phyloP scores from a whole-genome alignment of 352 stramenopile species.

The Phytophthora tentaculata region DNA sequence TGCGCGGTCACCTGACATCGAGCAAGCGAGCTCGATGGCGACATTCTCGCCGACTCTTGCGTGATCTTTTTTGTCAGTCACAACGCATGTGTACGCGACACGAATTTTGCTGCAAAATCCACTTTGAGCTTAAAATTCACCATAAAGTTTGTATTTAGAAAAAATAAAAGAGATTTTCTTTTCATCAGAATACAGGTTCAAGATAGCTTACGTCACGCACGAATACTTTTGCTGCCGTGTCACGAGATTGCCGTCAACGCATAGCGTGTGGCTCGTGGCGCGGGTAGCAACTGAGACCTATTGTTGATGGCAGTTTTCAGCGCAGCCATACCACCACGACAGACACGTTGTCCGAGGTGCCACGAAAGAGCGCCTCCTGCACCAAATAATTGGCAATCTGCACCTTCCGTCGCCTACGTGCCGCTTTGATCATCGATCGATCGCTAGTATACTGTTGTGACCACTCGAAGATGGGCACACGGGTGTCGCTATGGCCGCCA shows the following conservation, averaged over 20 bases:
- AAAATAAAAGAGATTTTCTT: conserved; percentile 8
- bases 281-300: conserved; percentile 1
- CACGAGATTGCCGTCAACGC: neutral
- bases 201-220: conserved; percentile 28
- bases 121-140: neutral
- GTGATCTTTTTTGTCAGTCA: conserved; percentile 19
- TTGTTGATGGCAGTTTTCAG: conserved; percentile 23
- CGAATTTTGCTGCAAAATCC: conserved; percentile 25
- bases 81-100: conserved; percentile 11
- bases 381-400: conserved; percentile 94
- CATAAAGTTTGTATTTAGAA: conserved; percentile 1
- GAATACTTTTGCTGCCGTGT: conserved; percentile 22
- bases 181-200: conserved; percentile 21
- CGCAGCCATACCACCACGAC: conserved; percentile 92
- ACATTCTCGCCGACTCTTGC: conserved; percentile 1
- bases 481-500: conserved; percentile 80
- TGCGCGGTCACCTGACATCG: conserved; percentile 12
- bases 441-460: conserved; percentile 91
- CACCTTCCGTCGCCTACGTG: conserved; percentile 82
- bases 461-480: conserved; percentile 90
- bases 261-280: neutral
- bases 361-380: conserved; percentile 90
- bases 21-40: neutral
- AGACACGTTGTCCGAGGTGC: conserved; percentile 92
- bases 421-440: conserved; percentile 90